Conservation (phyloP, 2,329 filamentous ascomycete genomes). For the Cladosporium sp. region DNA sequence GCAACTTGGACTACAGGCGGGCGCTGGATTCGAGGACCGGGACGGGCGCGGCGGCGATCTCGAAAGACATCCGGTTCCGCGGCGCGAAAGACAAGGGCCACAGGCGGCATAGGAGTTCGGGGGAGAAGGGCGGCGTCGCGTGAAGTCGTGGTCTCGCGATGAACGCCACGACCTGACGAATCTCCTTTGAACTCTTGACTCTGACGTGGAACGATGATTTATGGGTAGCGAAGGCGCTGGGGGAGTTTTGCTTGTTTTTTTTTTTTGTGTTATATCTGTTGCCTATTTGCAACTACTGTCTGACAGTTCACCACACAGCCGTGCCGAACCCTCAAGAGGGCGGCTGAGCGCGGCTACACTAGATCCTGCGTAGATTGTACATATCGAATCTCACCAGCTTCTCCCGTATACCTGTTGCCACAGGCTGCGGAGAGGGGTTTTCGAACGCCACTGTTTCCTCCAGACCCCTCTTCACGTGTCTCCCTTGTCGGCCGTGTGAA, state of each 20-base stretch:
- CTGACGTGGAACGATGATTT: not conserved
- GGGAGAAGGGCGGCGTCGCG: not conserved
- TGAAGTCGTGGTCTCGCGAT: not conserved
- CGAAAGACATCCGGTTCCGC: slow-evolving; percentile 5
- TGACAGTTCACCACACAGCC: too few species aligned
- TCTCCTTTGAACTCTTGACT: not conserved
- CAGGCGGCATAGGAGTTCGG: slow-evolving; percentile 7
- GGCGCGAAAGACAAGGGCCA: not conserved
- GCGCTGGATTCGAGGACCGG: not conserved
- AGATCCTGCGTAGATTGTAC: too few species aligned
- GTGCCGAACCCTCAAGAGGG: too few species aligned
- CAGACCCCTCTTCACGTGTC: too few species aligned
- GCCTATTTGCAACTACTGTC: too few species aligned
- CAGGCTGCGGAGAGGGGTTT: too few species aligned
- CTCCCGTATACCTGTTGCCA: too few species aligned
- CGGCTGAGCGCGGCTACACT: too few species aligned
- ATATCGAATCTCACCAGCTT: too few species aligned
- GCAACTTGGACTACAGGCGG: not conserved
- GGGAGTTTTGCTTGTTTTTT: not conserved
- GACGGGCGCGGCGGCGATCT: slow-evolving; percentile 1
- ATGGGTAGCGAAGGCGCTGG: slow-evolving; percentile 5
- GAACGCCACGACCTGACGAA: not conserved
- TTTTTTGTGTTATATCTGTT: too few species aligned
- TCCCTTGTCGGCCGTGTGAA: too few species aligned
- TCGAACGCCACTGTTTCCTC: too few species aligned